Conservation (phyloP, 208 protist genomes). For the Trypanosomatidae sp. region DNA sequence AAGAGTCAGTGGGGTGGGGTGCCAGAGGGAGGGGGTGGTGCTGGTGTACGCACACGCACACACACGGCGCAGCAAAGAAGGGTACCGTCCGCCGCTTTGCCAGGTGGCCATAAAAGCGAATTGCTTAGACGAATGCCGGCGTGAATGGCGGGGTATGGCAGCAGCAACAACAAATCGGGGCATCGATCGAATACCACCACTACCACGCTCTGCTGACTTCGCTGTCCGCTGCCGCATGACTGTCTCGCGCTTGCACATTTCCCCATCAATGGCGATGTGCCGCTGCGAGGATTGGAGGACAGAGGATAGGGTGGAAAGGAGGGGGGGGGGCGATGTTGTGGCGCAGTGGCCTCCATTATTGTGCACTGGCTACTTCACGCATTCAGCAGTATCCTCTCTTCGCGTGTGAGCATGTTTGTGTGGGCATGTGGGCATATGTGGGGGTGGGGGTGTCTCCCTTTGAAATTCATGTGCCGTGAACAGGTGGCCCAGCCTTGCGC, state of each 20-base stretch:
- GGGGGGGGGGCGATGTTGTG: background rate
- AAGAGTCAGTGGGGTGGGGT: background rate
- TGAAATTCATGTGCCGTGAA: background rate
- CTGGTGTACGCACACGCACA: background rate
- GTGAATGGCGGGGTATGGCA: background rate
- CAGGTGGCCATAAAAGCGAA: background rate
- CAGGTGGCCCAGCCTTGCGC: background rate
- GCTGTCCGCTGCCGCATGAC: background rate
- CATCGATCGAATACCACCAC: background rate
- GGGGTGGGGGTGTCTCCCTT: background rate
- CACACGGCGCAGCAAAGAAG: background rate
- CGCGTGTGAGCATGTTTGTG: background rate
- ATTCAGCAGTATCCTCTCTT: background rate
- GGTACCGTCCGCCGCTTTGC: background rate
- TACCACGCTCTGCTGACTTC: background rate
- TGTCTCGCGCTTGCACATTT: background rate
- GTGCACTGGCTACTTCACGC: background rate
- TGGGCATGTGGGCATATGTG: background rate
- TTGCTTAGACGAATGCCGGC: background rate
- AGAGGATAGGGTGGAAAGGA: background rate
- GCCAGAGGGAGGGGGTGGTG: background rate
- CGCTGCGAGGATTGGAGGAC: background rate
- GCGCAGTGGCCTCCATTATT: background rate
- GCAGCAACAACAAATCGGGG: background rate
- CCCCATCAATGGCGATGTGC: background rate